phyloP scores from a whole-genome alignment of 2,329 filamentous ascomycete species.

The Aspergillus hortae region DNA sequence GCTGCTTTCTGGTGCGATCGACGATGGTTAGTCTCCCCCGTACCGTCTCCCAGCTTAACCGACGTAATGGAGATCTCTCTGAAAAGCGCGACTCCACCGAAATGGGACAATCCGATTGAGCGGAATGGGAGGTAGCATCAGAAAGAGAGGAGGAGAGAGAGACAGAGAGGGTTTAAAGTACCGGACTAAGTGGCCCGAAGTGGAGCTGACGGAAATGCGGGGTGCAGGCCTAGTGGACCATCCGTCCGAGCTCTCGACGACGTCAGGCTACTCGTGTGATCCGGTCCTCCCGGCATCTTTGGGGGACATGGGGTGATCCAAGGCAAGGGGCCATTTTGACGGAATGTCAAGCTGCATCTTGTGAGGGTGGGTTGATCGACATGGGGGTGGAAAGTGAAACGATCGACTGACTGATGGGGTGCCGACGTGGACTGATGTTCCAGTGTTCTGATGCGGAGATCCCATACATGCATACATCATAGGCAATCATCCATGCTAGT shows the following conservation, averaged over 20 bases:
- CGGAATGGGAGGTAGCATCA: neutral
- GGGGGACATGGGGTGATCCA: neutral
- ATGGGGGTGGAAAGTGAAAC: neutral
- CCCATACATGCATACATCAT: neutral
- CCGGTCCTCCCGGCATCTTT: conserved; percentile 20
- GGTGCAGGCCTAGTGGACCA: conserved; percentile 31
- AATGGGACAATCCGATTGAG: neutral
- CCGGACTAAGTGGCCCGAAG: conserved; percentile 7
- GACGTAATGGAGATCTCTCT: too few relatives aligned
- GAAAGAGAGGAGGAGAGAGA: neutral
- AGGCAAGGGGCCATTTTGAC: neutral
- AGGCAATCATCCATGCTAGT: neutral
- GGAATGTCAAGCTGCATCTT: neutral
- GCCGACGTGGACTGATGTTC: neutral
- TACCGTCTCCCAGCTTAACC: too few relatives aligned
- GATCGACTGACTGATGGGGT: neutral
- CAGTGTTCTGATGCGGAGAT: neutral
- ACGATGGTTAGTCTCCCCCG: too few relatives aligned
- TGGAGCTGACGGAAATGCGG: conserved; percentile 31
- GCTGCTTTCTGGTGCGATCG: too few relatives aligned
- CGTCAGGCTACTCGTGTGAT: conserved; percentile 31
- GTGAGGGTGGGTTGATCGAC: neutral
- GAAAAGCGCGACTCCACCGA: neutral
- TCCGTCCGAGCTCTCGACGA: conserved; percentile 16
- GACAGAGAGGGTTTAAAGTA: conserved; percentile 4